Base-by-base conservation (phyloP, 2,329 filamentous ascomycete species). In the Malbranchea zuffiana region DNA sequence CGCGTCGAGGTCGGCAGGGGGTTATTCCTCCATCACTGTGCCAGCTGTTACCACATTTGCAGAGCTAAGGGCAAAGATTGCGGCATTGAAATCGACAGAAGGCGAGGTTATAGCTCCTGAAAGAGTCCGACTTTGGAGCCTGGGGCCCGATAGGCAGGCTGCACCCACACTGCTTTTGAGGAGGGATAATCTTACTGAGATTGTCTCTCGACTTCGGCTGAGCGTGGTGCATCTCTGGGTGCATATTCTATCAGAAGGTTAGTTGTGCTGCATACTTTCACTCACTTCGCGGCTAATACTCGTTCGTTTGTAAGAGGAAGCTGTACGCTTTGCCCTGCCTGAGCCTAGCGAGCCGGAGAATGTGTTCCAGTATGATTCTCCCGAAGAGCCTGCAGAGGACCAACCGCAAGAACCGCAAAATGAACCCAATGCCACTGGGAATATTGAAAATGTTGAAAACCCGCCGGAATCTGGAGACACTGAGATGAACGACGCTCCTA, bases 61-160 rank as follows among this genome's bases (percentile, higher is more conserved):
- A 2, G 60, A 61, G 10, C 48, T 63, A 6, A 57, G 60, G 29
- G 55, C 54, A 44, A 57, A 55, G 41, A 53, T 62, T 16, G 51
- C 58, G 3, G 23, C 46, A 5, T 54, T 51, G 45, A 50, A 55
- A 17, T 55, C 55, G 10, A 46, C 49, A 4, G 50, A 44, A 3
- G 33, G 44, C 1, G 46, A 52, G 5, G 31, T 39, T 3, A 41
- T 55, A 24, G 43, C 43, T 7, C 48, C 56, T 1, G 56, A 62
- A 35, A 49, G 54, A 30, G 50, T 63, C 29, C 61, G 60, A 24
- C 49, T 64, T 13, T 64, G 61, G 61, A 52, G 56, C 29, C 54
- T 63, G 26, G 57, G 24, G 55, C 57, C 20, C 51, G 51, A 27
- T 52, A 51, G 36, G 50, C 53, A 51, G 11, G 55, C 50, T 24